Evolutionary conservation across 108 stramenopile genomes (phyloP), one percentile per base, ranked within the genome.

Genomic region (Cyclotella distinguenda): DNA sequence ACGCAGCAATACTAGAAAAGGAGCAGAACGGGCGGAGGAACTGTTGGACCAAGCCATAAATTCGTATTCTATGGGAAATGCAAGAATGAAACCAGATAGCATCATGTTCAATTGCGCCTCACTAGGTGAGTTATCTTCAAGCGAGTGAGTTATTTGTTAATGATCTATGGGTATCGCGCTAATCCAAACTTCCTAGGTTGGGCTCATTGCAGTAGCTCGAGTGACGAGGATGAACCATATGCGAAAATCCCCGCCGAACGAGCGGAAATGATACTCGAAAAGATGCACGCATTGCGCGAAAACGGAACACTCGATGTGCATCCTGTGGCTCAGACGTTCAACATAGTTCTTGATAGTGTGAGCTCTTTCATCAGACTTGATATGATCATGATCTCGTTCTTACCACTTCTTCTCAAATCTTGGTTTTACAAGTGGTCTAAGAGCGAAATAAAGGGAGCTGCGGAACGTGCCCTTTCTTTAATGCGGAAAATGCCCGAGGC

Each of bases 31-130:
- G 27, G 65, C 65, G 16, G 74, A 74, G 54, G 60, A 67, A 25
- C 42, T 74, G 27, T 30, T 74, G 35, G 38, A 67, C 42, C 48
- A 62, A 16, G 74, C 74, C 8, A 66, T 74, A 15, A 43, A 47
- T 1, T 42, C 66, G 49, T 74, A 74, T 56, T 56, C 59, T 23
- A 32, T 43, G 60, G 74, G 74, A 0, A 74, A 74, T 62, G 44
- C 43, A 35, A 74, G 54, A 36, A 51, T 67, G 18, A 74, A 67
- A 38, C 74, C 74, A 3, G 74, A 74, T 67, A 46, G 54, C 10
- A 74, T 74, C 51, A 67, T 74, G 74, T 67, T 67, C 53, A 74
- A 74, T 52, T 67, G 66, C 33, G 60, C 59, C 28, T 42, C 54
- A n/a, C 11, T 23, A 38, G 64, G 64, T 66, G 64, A 66, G 61